Conservation (phyloP, 495 filamentous ascomycete genomes). For the Talaromyces adpressus region DNA sequence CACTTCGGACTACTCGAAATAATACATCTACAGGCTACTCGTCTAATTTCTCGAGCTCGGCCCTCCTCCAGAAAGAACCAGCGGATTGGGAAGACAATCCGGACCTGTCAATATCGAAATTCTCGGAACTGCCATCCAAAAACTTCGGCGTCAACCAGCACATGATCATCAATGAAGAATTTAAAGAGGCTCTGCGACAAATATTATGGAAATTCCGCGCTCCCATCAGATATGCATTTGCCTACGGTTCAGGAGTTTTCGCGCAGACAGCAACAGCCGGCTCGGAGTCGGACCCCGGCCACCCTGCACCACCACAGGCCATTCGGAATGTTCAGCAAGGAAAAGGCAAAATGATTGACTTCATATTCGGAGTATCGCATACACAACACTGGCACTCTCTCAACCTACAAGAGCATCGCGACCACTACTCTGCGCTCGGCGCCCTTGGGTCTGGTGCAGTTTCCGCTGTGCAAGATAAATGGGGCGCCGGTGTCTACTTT, state of each 20-base stretch:
- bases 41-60: slow-evolving; percentile 4
- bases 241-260: slow-evolving; percentile 96
- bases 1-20: background rate
- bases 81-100: slow-evolving; percentile 76
- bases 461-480: slow-evolving; percentile 74
- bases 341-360: slow-evolving; percentile 93
- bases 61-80: slow-evolving; percentile 10
- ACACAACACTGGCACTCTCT: slow-evolving; percentile 95
- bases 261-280: slow-evolving; percentile 56
- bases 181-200: slow-evolving; percentile 81
- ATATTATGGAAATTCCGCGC: slow-evolving; percentile 91
- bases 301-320: slow-evolving; percentile 69
- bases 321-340: slow-evolving; percentile 77
- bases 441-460: slow-evolving; percentile 77
- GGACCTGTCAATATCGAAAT: slow-evolving; percentile 65
- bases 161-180: slow-evolving; percentile 87
- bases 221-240: slow-evolving; percentile 91
- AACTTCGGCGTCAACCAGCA: slow-evolving; percentile 95
- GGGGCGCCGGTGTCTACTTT: slow-evolving; percentile 94
- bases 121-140: slow-evolving; percentile 78
- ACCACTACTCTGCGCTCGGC: slow-evolving; percentile 88
- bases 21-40: background rate
- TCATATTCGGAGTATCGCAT: slow-evolving; percentile 93
- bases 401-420: slow-evolving; percentile 78
- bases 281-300: slow-evolving; percentile 43